A percentile compares a stretch with the other conserved stretches of the same genome.
Conservation (phyloP, 2,329 filamentous ascomycete genomes). For the Xylogone sp. region DNA sequence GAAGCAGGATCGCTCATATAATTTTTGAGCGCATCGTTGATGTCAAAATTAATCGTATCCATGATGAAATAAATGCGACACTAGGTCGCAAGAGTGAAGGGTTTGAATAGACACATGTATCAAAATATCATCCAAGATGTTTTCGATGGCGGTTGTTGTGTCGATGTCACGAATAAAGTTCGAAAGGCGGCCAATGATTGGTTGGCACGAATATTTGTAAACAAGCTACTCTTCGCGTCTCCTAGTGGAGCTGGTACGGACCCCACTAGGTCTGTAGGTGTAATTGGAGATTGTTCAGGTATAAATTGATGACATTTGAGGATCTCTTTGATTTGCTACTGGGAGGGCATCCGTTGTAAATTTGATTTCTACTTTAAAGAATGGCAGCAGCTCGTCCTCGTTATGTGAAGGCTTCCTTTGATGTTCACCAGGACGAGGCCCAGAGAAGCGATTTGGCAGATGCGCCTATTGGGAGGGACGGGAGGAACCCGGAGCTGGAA, state of each 20-base stretch:
- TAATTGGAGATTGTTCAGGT: neutral
- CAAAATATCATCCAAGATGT: neutral
- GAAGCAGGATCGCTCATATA: constrained; percentile 90
- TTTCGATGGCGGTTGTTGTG: neutral
- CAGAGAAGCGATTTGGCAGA: constrained; percentile 31
- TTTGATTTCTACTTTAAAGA: neutral
- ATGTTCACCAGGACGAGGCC: constrained; percentile 34
- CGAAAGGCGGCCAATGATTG: neutral
- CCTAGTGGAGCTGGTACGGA: neutral
- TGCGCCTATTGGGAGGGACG: constrained; percentile 16
- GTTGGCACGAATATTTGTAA: neutral
- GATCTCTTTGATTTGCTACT: too few species aligned
- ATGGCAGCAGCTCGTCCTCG: constrained; percentile 27
- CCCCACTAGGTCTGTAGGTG: neutral
- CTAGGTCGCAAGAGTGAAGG: constrained; percentile 10
- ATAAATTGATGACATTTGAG: neutral
- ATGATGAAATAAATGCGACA: constrained; percentile 37
- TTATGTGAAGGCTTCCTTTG: constrained; percentile 29
- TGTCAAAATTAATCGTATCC: constrained; percentile 83
- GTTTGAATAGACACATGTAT: constrained; percentile 13
- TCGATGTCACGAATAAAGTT: neutral
- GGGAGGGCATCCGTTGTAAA: neutral
- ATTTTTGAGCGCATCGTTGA: constrained; percentile 93
- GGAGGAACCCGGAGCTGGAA: constrained; percentile 17
- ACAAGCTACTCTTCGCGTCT: constrained; percentile 1